A percentile compares a stretch with the other conserved stretches of the same genome.
Conservation (phyloP, 371 early-diverging fungal genomes). For the Mortierella sp. region DNA sequence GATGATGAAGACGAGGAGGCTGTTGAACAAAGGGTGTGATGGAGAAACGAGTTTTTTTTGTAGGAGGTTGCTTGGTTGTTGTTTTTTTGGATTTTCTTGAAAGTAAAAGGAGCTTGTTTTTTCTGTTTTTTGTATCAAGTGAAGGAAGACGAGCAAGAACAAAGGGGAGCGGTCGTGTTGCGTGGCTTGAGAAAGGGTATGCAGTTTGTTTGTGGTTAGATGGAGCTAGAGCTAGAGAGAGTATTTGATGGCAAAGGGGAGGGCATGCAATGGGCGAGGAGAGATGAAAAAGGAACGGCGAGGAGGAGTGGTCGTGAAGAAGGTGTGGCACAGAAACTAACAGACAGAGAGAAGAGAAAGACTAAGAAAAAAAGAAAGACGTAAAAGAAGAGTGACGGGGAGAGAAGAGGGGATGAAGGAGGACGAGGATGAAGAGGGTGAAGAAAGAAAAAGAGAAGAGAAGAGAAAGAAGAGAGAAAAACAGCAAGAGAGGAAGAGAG, state of each 20-base stretch:
- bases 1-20: not conserved
- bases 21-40: not conserved
- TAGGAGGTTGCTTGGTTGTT: not conserved
- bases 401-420: conserved; percentile 1
- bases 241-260: not conserved
- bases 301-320: conserved; percentile 1
- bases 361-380: not conserved
- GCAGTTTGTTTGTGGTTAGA: not conserved
- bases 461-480: not conserved
- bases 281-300: not conserved
- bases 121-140: not conserved
- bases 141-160: not conserved
- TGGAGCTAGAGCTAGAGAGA: not conserved
- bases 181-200: not conserved
- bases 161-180: not conserved
- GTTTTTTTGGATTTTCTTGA: too few species aligned
- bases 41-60: not conserved
- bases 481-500: not conserved
- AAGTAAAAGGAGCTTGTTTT: not conserved
- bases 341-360: not conserved
- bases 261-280: conserved; percentile 6
- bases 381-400: not conserved
- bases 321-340: not conserved
- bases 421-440: conserved; percentile 1
- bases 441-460: not conserved